Conservation (phyloP, 2,329 filamentous ascomycete species). For the Botryosphaeria agaves region DNA sequence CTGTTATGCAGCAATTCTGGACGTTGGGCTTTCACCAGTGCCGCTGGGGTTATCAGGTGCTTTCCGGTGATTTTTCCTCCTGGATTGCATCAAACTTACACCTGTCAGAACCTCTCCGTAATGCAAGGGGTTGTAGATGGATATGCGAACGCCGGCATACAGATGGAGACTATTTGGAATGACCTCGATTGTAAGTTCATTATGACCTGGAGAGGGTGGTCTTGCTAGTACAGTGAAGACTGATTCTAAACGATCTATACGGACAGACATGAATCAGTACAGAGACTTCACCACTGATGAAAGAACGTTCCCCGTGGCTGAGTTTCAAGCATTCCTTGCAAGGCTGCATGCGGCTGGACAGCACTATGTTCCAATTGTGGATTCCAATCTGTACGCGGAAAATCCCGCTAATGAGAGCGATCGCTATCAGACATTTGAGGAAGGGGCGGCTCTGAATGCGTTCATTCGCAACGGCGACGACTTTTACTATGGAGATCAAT, state of each 20-base stretch:
- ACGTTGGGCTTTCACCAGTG: slow-evolving; percentile 72
- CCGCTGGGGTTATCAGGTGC: slow-evolving; percentile 70
- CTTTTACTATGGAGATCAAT: slow-evolving; percentile 22
- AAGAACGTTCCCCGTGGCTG: slow-evolving; percentile 26
- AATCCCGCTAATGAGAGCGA: slow-evolving; percentile 46
- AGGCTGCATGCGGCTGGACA: slow-evolving; percentile 32
- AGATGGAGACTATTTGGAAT: slow-evolving; percentile 16
- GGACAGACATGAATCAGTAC: slow-evolving; percentile 35
- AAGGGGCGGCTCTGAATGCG: slow-evolving; percentile 29
- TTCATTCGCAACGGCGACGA: slow-evolving; percentile 38
- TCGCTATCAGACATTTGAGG: slow-evolving; percentile 30
- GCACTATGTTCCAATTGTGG: slow-evolving; percentile 39
- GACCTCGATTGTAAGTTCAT: slow-evolving; percentile 20
- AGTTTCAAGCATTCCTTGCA: slow-evolving; percentile 29
- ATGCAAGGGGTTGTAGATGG: slow-evolving; percentile 38
- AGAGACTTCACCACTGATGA: slow-evolving; percentile 39
- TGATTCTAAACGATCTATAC: too few species aligned
- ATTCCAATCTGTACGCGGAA: slow-evolving; percentile 46
- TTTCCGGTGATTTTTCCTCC: too few species aligned
- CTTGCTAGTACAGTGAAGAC: too few species aligned
- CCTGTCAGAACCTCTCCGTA: slow-evolving; percentile 47
- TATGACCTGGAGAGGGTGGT: too few species aligned
- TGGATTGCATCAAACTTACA: too few species aligned
- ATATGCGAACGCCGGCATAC: slow-evolving; percentile 34
- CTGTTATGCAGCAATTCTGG: too few species aligned